A percentile compares a stretch with the other conserved stretches of the same genome.
These are phyloP conservation scores for Eremochloa ophiuroides DNA, from an alignment of 176 grass and related monocot genomes.

Conservation along the genomic window DNA sequence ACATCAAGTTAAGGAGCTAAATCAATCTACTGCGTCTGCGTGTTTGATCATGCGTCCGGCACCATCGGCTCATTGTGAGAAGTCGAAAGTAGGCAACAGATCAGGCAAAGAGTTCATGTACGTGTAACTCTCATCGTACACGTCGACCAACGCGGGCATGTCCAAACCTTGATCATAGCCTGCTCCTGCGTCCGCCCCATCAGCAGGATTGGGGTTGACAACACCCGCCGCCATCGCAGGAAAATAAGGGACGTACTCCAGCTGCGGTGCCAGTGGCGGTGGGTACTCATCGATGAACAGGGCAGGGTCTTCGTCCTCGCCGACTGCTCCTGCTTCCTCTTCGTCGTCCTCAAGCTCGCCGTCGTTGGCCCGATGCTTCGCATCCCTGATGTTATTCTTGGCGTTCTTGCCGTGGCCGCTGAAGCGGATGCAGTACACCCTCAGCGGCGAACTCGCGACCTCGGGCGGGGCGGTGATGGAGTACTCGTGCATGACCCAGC, in stretches of 20 bases:
- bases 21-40: background rate
- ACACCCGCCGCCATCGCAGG: background rate
- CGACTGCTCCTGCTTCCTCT: too few species aligned
- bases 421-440: too few species aligned
- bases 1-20: background rate
- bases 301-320: too few species aligned
- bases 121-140: background rate
- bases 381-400: too few species aligned
- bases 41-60: background rate
- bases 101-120: background rate
- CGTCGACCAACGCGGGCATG: background rate
- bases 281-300: background rate
- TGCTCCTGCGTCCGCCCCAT: too few species aligned
- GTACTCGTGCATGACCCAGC: constrained; percentile 22
- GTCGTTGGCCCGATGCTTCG: too few species aligned
- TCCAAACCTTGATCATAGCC: background rate
- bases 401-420: too few species aligned
- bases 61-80: background rate
- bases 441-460: background rate
- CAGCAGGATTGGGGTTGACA: too few species aligned
- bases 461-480: background rate
- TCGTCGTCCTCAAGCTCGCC: too few species aligned
- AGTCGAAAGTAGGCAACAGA: background rate
- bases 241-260: background rate
- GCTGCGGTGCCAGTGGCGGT: background rate